Conservation (phyloP, 2,329 filamentous ascomycete species). For the Phyllosticta paracitricarpa region DNA sequence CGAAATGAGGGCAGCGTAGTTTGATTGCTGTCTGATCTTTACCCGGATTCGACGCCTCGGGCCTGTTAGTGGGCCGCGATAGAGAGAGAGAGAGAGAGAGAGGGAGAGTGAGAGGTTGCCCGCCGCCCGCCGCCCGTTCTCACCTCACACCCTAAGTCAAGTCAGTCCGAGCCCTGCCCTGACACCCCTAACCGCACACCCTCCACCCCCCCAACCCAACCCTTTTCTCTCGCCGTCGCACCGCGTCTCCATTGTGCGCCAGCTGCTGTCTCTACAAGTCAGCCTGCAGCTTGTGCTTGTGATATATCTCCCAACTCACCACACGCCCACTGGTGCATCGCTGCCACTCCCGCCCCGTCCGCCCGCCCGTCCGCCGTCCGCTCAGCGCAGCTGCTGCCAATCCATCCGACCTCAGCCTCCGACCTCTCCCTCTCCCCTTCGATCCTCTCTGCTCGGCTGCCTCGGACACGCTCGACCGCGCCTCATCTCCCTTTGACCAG, state of each 20-base stretch:
- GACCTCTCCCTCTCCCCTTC: not conserved
- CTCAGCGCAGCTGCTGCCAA: slow-evolving; percentile 7
- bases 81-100: too few species aligned
- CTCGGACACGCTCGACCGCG: slow-evolving; percentile 8
- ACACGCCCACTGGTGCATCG: not conserved
- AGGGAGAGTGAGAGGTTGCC: not conserved
- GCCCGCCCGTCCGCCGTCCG: not conserved
- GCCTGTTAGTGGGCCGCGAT: not conserved
- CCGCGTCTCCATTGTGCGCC: slow-evolving; percentile 1
- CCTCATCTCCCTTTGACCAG: slow-evolving; percentile 9
- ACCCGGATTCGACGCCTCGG: not conserved
- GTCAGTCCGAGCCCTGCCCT: not conserved
- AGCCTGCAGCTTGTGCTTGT: not conserved
- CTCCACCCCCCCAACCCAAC: slow-evolving; percentile 1
- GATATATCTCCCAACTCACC: not conserved
- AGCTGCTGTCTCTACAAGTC: not conserved
- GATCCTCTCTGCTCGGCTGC: slow-evolving; percentile 5
- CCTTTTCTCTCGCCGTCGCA: slow-evolving; percentile 9
- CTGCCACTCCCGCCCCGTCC: slow-evolving; percentile 2
- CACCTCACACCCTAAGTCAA: not conserved
- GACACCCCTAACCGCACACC: not conserved
- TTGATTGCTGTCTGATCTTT: not conserved
- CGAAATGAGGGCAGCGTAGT: not conserved
- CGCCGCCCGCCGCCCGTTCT: not conserved
- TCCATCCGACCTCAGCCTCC: not conserved